Evolutionary conservation across 495 filamentous ascomycete genomes (phyloP), one percentile per base, ranked within the genome.

Genomic region (Neurospora sublineolata): DNA sequence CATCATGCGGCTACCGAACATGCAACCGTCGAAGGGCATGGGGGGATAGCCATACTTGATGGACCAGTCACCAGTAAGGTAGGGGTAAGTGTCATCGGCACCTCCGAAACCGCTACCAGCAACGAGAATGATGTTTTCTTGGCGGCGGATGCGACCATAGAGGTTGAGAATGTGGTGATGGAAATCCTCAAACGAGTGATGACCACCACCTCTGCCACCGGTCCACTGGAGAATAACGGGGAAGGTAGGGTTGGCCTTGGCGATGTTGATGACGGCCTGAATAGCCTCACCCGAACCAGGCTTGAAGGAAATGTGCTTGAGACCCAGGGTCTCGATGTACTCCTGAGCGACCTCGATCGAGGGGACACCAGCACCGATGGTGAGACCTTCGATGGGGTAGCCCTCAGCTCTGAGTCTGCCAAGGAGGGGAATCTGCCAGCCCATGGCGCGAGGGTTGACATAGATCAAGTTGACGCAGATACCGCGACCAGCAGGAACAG

Each of bases 401-500:
- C 95, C 95, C 70, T 97, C 92, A 16, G 92, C 86, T 64, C 94
- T 88, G 46, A 99, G 85, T 72, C 91, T 89, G 67, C 88, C 92
- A 73, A 99, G 89, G 37, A 99, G 84, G 64, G 95, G 94, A 67
- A 98, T 97, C 80, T 99, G 95, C 95, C 95, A 99, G 37, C 84
- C 91, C 94, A 99, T 99, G 39, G 94, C 94, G 69, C 92, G 88
- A 18, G 95, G 95, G 78, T 94, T 96, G 77, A 97, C 95, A 76
- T 99, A 99, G 78, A 99, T 99, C 71, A 99, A 79, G 79, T 99
- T 99, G 76, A 97, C 83, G 5, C 89, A 93, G 79, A 99, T 97
- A 78, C 95, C 95, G 72, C 94, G 93, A 67, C 95, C 95, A 18
- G 95, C 88, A 27, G 93, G 93, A 73, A 96, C 94, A 41, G 86